Evolutionary conservation across 352 stramenopile genomes (phyloP), one percentile per base, ranked within the genome.

Genomic region (Phytophthora tubulina): DNA sequence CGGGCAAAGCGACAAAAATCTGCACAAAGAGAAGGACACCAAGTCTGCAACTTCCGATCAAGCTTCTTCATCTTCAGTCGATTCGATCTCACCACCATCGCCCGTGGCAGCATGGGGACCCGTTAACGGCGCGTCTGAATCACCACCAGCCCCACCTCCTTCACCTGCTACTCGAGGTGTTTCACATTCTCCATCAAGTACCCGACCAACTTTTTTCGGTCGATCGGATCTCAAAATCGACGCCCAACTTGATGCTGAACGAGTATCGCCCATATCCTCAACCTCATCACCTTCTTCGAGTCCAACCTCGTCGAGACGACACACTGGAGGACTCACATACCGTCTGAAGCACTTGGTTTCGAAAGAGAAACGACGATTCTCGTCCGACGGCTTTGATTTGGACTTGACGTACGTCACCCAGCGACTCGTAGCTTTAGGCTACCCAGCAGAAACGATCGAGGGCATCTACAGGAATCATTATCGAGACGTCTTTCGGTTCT

Each of bases 351-450:
- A 98, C 45, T 72, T 96, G 45, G 93, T 98, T 31, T 97, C 89
- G 52, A 96, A 96, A 75, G 94, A 97, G 65, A 98, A 98, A 78
- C 82, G 85, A 15, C 80, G 93, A 2, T 97, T 95, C 70, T 82
- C 83, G 32, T 83, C 92, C 64, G 88, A 97, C 38, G 93, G 91
- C 56, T 98, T 97, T 76, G 93, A 97, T 57, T 79, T 98, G 54
- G 94, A 98, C 73, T 85, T 98, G 77, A 95, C 90, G 33, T 98
- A 98, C 76, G 89, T 98, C 27, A 95, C 91, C 13, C 72, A 75
- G 52, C 80, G 86, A 5, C 79, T 98, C 30, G 96, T 98, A 51
- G 92, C 92, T 11, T 88, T 97, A 39, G 93, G 93, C 13, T 98
- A 97, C 69, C 94, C 94, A 2, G 85, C 93, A 6, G 86, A 91